Percentiles rank a stretch among this genome's conserved stretches.
phyloP scores from a whole-genome alignment of 768 basidiomycete genomes.

The Tricholomella constricta region DNA sequence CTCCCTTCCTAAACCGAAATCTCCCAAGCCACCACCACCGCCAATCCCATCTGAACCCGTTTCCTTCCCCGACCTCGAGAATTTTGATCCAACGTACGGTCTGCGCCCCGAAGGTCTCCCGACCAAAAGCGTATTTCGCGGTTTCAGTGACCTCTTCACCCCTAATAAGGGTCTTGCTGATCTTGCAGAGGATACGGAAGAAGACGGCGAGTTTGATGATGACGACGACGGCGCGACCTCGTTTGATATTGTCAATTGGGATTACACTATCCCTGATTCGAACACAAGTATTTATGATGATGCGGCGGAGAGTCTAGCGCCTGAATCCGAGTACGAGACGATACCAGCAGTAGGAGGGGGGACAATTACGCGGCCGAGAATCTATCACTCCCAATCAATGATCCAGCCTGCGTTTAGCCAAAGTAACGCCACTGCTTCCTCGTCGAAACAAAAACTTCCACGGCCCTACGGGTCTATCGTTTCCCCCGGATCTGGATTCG shows the following conservation, averaged over 20 bases:
- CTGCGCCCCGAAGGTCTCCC: constrained; percentile 91
- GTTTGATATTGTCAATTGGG: constrained; percentile 74
- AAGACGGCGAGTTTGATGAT: constrained; percentile 40
- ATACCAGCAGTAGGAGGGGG: constrained; percentile 93
- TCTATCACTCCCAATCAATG: constrained; percentile 83
- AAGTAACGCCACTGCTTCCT: constrained; percentile 18
- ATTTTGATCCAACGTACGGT: constrained; percentile 96
- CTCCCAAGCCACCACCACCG: constrained; percentile 16
- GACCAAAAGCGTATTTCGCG: constrained; percentile 76
- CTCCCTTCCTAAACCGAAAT: constrained; percentile 22
- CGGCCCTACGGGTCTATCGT: constrained; percentile 13
- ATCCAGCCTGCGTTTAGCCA: constrained; percentile 48
- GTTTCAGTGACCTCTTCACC: constrained; percentile 73
- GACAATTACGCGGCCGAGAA: constrained; percentile 78
- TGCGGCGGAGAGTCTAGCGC: constrained; percentile 39
- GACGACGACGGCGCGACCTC: constrained; percentile 42
- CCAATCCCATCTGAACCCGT: constrained; percentile 28
- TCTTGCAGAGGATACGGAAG: constrained; percentile 67
- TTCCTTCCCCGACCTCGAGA: constrained; percentile 59
- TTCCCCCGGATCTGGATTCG: constrained; percentile 23
- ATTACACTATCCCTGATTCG: constrained; percentile 51
- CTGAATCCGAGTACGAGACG: constrained; percentile 69
- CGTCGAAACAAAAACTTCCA: constrained; percentile 20
- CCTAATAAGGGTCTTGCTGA: constrained; percentile 74
- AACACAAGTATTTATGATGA: constrained; percentile 44